These are phyloP conservation scores for Aspergillus sp. DNA, from an alignment of 2,329 filamentous ascomycete genomes.

Conservation along the genomic window DNA sequence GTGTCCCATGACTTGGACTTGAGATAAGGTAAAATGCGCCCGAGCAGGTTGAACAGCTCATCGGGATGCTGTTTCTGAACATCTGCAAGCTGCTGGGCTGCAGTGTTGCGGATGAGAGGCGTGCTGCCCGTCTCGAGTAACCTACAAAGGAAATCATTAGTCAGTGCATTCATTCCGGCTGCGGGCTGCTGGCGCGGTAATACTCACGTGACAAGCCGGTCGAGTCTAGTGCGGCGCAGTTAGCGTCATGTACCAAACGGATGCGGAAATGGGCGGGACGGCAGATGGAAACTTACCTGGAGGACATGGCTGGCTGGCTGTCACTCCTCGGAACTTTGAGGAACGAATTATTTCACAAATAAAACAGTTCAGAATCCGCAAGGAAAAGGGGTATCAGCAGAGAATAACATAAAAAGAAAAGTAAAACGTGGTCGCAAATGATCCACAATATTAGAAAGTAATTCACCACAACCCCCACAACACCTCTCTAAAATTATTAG, in stretches of 20 bases:
- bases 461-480: slow-evolving; percentile 5
- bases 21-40: slow-evolving; percentile 91
- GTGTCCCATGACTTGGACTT: slow-evolving; percentile 98
- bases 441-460: neutral
- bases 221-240: slow-evolving; percentile 61
- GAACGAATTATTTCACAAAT: slow-evolving; percentile 8
- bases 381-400: slow-evolving; percentile 7
- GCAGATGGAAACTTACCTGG: slow-evolving; percentile 38
- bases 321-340: slow-evolving; percentile 2
- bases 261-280: slow-evolving; percentile 25
- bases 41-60: slow-evolving; percentile 93
- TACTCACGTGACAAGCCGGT: slow-evolving; percentile 83
- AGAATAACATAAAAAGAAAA: slow-evolving; percentile 10
- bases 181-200: neutral
- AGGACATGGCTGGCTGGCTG: slow-evolving; percentile 38
- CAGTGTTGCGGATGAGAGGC: slow-evolving; percentile 91
- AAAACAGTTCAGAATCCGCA: neutral
- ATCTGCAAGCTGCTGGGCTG: slow-evolving; percentile 93
- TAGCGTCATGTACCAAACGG: slow-evolving; percentile 33
- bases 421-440: slow-evolving; percentile 12
- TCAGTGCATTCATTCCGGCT: slow-evolving; percentile 21
- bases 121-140: slow-evolving; percentile 97
- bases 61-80: slow-evolving; percentile 98
- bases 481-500: slow-evolving; percentile 13
- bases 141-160: slow-evolving; percentile 51